Evolutionary conservation across 73 alveolate genomes (phyloP).

Genomic region (Blepharisma stoltei): DNA sequence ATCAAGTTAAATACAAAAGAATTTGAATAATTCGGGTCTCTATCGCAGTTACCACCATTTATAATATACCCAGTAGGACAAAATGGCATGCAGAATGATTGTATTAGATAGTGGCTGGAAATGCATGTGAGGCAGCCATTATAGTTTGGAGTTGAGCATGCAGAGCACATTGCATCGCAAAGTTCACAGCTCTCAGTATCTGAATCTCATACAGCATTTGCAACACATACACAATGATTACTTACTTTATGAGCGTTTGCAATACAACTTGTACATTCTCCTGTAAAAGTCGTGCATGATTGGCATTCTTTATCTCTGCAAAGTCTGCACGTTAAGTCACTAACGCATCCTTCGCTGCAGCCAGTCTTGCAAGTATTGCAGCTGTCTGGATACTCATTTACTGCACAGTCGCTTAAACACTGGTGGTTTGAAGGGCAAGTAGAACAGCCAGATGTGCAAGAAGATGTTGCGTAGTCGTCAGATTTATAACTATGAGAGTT

Average conservation of each 20-base stretch:
- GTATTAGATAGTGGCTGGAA: not conserved
- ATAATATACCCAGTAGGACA: slow-evolving; percentile 28
- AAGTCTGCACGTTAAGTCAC: not conserved
- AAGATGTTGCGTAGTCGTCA: no score
- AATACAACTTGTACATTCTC: not conserved
- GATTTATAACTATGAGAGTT: no score
- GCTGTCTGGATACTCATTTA: not conserved
- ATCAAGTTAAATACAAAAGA: not conserved
- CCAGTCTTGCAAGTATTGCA: not conserved
- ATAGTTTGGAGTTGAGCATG: not conserved
- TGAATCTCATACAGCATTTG: not conserved
- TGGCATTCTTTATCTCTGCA: not conserved
- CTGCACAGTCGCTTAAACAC: no score
- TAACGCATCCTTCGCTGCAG: slow-evolving; percentile 15
- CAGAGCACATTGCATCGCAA: not conserved
- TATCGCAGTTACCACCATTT: not conserved
- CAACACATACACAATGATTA: not conserved
- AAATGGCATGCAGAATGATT: not conserved
- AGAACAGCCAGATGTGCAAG: no score
- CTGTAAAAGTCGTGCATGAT: not conserved
- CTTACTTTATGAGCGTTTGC: not conserved
- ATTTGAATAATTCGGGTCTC: not conserved
- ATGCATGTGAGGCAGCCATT: not conserved
- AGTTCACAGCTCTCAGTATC: slow-evolving; percentile 1
- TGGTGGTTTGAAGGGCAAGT: no score